Base-by-base conservation (phyloP, 1,284 basidiomycete species). In the Tylopilus sp. region DNA sequence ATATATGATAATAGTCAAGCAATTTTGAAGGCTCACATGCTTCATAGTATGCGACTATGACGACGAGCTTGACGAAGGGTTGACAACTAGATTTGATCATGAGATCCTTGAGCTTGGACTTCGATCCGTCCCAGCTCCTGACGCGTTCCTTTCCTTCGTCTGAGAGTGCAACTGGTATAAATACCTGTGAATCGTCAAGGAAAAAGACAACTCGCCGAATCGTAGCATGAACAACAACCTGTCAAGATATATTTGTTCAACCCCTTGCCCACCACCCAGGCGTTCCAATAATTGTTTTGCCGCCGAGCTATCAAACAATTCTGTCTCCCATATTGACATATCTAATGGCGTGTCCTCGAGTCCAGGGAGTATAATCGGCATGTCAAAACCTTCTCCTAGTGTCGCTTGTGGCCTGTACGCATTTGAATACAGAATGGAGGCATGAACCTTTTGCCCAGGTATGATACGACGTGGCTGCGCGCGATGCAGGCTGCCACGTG, bases 361-460 rank as follows among this genome's bases (percentile, higher is more conserved):
- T 54, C 56, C 60, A 18, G 33, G 7, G 15, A 66, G 71, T 18
- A 65, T 24, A 29, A 68, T 53, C 2, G 74, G 67, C 53, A 77
- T 71, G 6, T 74, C 67, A 18, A 74, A 77, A 26, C 71, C 76
- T n/a, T 74, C 67, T 57, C 73, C 76, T 2, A 76, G 52, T 5
- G 67, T 68, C 13, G 75, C 77, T 15, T 18, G 55, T 16, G 76
- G 77, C 33, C 60, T 62, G 51, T 76, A 79, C 6, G 62, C 57
- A 4, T 71, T 76, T 8, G 68, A 70, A 62, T 67, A 78, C 22
- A 79, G 41, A 53, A 76, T 58, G 0, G 75, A 79, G 19, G 72
- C 77, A 19, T 76, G 75, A 2, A 77, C 53, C 44, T 75, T 76
- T 60, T 79, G 74, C n/a, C 76, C 74, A 2, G 74, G 76, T 57